Base-by-base conservation (phyloP, 352 stramenopile genomes). In the Aphanomyces astaci region DNA sequence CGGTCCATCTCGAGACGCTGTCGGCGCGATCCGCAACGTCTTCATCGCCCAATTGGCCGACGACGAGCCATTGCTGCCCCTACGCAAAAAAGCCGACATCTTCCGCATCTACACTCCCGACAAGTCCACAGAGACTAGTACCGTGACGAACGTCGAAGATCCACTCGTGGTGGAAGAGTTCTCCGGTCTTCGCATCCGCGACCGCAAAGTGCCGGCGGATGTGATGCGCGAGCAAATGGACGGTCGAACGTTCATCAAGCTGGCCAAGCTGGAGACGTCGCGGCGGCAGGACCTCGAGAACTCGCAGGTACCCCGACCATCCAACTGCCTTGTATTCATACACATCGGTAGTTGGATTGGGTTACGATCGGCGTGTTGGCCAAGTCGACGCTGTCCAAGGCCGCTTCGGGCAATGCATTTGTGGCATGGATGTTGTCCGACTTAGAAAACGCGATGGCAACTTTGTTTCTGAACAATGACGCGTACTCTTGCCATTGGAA, bases 401-500 rank as follows among this genome's bases (percentile, higher is more conserved):
- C 80, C 11, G 67, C 80, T 19, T 89, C 83, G 66, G 83, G 83
- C 36, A 83, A 75, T 13, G 81, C 82, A 22, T 94, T 90, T 66
- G 86, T 92, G 75, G 86, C 91, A 15, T 94, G 86, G 86, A 81
- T 75, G 15, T 71, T 94, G 30, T 88, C 85, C 15, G 81, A 94
- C 52, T 64, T 94, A 24, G 75, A 81, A 5, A 80, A 71, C 46
- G 88, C 80, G 0, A 84, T 92, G 32, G 55, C 92, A 19, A 82
- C 76, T 22, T 67, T 94, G 36, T 94, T 94, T 46, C 76, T 94
- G 31, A 92, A 92, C 53, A 76, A 77, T 45, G 76, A 82, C 32
- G 86, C 83, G 36, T 94, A 94, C 72, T 72, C 77, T 0, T 49
- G 28, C n/a, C 82, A 94, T 60, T 91, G 84, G 84, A 84, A 76